Percentiles rank a stretch among this genome's conserved stretches.
phyloP scores from a whole-genome alignment of 73 alveolate species.

The Uronychia setigera region DNA sequence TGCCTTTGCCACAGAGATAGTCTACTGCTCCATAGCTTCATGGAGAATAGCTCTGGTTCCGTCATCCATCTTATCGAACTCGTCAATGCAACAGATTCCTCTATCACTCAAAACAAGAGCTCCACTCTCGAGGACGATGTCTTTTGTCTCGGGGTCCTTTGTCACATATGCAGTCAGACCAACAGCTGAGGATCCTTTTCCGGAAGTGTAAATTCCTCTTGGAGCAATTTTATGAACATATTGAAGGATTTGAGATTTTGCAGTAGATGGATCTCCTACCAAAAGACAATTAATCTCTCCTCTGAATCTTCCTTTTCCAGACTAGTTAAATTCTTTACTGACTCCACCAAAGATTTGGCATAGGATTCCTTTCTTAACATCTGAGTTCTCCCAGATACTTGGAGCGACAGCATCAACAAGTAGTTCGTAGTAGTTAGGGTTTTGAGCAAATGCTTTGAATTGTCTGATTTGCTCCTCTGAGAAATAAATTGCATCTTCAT shows the following conservation, averaged over 20 bases:
- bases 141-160: conserved; percentile 99
- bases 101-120: conserved; percentile 98
- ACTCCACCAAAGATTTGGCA: conserved; percentile 99
- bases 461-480: conserved; percentile 80
- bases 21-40: conserved; percentile 97
- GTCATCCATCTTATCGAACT: conserved; percentile 99
- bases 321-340: conserved; percentile 80
- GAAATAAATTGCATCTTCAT: conserved; percentile 75
- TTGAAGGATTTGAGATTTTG: conserved; percentile 97
- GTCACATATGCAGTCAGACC: conserved; percentile 99
- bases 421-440: conserved; percentile 82
- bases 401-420: conserved; percentile 98
- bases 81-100: conserved; percentile 99
- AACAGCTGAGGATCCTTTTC: conserved; percentile 99
- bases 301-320: conserved; percentile 94
- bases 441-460: conserved; percentile 78
- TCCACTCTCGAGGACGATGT: conserved; percentile 97
- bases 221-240: conserved; percentile 92
- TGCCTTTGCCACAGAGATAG: conserved; percentile 98
- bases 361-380: conserved; percentile 94
- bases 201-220: conserved; percentile 98
- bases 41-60: conserved; percentile 96
- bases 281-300: conserved; percentile 95
- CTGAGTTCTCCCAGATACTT: conserved; percentile 97
- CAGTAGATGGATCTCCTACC: conserved; percentile 99